These are phyloP conservation scores for Polytrichum commune DNA, from an alignment of 225 moss, liverwort and hornwort genomes.

Conservation along the genomic window DNA sequence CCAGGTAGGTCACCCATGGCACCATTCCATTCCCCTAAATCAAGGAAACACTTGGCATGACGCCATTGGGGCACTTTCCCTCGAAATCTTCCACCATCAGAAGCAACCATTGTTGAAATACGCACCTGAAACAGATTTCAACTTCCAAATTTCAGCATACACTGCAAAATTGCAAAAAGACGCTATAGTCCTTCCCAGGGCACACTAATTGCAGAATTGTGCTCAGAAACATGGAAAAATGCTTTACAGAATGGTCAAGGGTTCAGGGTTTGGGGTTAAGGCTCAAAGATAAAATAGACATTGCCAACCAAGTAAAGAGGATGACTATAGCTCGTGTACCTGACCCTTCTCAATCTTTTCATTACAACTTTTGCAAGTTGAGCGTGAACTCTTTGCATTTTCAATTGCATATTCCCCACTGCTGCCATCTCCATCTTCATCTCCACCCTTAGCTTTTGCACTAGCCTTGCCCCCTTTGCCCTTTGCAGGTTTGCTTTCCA, in stretches of 20 bases:
- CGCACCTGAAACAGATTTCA: slow-evolving; percentile 54
- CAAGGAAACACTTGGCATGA: slow-evolving; percentile 84
- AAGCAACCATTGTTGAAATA: slow-evolving; percentile 72
- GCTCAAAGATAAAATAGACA: background rate
- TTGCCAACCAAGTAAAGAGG: slow-evolving; percentile 6
- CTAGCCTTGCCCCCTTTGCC: slow-evolving; percentile 34
- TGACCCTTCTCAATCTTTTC: slow-evolving; percentile 89
- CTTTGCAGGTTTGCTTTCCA: slow-evolving; percentile 26
- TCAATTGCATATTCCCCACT: slow-evolving; percentile 78
- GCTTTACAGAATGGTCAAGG: background rate
- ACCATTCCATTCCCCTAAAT: slow-evolving; percentile 51
- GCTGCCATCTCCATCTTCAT: slow-evolving; percentile 35
- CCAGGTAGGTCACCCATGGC: slow-evolving; percentile 64
- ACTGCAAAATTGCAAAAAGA: too few species aligned
- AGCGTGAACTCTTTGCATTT: slow-evolving; percentile 84
- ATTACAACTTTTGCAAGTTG: slow-evolving; percentile 84
- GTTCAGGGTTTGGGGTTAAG: background rate
- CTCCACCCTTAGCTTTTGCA: slow-evolving; percentile 31
- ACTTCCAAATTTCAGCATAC: too few species aligned
- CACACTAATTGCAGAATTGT: slow-evolving; percentile 3
- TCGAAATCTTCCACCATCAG: slow-evolving; percentile 49
- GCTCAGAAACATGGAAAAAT: background rate
- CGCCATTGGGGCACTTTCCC: slow-evolving; percentile 93
- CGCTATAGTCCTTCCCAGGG: background rate
- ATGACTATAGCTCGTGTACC: slow-evolving; percentile 31